Base-by-base conservation (phyloP, 1,284 basidiomycete species). In the Afroboletus lepidellus region DNA sequence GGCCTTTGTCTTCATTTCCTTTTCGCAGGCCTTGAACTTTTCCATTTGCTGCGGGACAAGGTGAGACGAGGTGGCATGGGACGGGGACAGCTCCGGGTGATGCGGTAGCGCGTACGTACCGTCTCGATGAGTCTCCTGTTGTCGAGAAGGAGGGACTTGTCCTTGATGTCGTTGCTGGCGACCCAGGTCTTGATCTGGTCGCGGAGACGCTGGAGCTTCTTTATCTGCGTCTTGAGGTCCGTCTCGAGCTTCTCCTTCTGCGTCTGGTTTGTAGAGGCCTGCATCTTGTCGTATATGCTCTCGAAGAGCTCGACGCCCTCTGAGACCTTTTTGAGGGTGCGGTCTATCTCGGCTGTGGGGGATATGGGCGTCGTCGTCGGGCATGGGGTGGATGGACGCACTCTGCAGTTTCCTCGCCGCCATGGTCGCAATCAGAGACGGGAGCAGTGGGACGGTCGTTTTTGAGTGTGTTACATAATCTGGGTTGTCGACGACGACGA, bases 121-220 rank as follows among this genome's bases (percentile, higher is more conserved):
- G 93, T 97, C 77, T 99, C 97, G 70, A 99, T 99, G 58, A 98
- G 76, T 71, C 87, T 90, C 61, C 97, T 84, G 76, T 97, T 95
- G 50, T 99, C 96, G 65, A 97, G 75, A 62, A 99, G 77, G 53
- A 85, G 77, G 37, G 87, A 86, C 85, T 99, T 99, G 84, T 99
- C 97, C 79, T 99, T 99, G 76, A 99, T 98, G 76, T 99, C 97
- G 73, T 93, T 96, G 73, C 88, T 94, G 48, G 94, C 90, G 38
- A 97, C 85, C 97, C 97, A 99, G 12, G 93, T 94, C 81, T 99
- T 99, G 76, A 99, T 98, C 81, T 98, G 95, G 77, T 99, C 97
- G 59, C 97, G 83, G 66, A 98, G 77, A 56, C 97, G 85, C 73
- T 99, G 97, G 5, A 99, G 85, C 75, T 99, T 98, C 86, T 99